phyloP scores from a whole-genome alignment of 176 grass and related monocot species.

The Bromus sterilis region DNA sequence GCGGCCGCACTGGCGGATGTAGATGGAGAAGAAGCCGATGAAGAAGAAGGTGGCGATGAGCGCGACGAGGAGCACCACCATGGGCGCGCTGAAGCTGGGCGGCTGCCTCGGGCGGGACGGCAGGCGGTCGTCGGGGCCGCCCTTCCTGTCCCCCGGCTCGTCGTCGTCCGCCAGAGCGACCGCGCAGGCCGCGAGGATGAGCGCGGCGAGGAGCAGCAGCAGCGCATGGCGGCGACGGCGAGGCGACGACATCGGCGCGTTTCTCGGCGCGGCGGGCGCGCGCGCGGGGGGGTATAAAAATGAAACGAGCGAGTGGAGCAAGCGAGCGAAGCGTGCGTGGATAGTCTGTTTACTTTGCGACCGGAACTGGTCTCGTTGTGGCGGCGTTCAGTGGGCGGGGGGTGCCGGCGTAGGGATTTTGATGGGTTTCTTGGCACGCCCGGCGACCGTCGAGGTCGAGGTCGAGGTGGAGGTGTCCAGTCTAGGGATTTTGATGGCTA shows the following conservation, averaged over 20 bases:
- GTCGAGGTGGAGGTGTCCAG: background rate
- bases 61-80: constrained; percentile 58
- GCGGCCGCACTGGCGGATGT: constrained; percentile 51
- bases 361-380: background rate
- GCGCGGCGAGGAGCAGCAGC: background rate
- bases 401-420: background rate
- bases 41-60: constrained; percentile 60
- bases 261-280: background rate
- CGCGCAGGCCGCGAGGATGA: background rate
- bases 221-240: background rate
- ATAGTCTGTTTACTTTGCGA: background rate
- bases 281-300: background rate
- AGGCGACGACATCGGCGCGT: background rate
- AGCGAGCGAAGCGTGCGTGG: background rate
- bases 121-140: too few species aligned
- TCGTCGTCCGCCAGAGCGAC: background rate
- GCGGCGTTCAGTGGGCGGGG: background rate
- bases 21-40: constrained; percentile 72
- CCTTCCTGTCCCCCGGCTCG: background rate
- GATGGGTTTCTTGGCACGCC: background rate
- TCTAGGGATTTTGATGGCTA: too few species aligned
- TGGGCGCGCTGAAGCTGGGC: constrained; percentile 52
- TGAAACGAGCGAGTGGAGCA: background rate
- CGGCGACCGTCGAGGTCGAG: background rate
- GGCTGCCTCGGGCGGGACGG: background rate